Percentiles rank a stretch among this genome's conserved stretches.
Evolutionary conservation across 495 filamentous ascomycete species (phyloP).

Genomic region (Penicillium desertorum): DNA sequence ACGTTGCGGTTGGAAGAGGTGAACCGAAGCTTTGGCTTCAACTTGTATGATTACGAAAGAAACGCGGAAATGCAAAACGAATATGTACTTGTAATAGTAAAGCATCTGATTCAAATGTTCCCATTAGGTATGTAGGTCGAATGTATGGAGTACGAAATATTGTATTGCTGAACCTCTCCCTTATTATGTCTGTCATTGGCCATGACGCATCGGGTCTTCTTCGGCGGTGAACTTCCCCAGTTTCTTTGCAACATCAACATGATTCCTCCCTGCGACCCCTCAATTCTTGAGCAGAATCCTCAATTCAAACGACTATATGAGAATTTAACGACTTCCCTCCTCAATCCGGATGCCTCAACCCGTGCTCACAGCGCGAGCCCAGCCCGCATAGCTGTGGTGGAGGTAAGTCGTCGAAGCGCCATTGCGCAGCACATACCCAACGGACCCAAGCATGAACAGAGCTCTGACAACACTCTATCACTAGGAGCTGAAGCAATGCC

Average conservation of each 20-base stretch:
- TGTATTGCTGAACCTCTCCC: not conserved
- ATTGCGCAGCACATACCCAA: not conserved
- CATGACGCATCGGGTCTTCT: not conserved
- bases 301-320: conserved; percentile 64
- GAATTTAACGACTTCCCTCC: conserved; percentile 54
- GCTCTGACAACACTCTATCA: conserved; percentile 2
- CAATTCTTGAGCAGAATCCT: conserved; percentile 61
- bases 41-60: conserved; percentile 49
- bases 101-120: not conserved
- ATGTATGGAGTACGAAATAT: not conserved
- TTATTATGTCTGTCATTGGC: not conserved
- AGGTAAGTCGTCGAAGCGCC: conserved; percentile 42
- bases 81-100: conserved; percentile 21
- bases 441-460: not conserved
- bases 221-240: conserved; percentile 27
- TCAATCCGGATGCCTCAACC: conserved; percentile 64
- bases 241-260: conserved; percentile 41
- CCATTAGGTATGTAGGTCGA: not conserved
- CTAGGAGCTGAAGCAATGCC: conserved; percentile 44
- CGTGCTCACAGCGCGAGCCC: conserved; percentile 53
- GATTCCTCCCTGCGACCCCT: conserved; percentile 64
- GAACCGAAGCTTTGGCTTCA: conserved; percentile 29
- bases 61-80: conserved; percentile 40
- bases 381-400: conserved; percentile 49
- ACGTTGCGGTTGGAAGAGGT: conserved; percentile 18